These are phyloP conservation scores for Collybia nuda DNA, from an alignment of 768 basidiomycete genomes.

Conservation along the genomic window DNA sequence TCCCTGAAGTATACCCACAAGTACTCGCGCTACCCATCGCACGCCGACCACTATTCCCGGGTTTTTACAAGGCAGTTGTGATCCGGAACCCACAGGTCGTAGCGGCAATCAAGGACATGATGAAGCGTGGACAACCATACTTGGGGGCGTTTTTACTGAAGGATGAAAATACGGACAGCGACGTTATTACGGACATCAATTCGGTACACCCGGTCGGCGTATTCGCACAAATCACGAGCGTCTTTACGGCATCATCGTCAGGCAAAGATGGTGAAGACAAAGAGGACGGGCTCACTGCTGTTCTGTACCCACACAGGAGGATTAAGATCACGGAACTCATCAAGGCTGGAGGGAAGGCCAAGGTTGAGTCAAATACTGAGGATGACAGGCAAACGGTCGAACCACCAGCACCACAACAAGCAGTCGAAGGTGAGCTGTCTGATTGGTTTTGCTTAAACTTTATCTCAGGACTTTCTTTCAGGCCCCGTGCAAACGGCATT, in stretches of 20 bases:
- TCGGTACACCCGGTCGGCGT: slow-evolving; percentile 93
- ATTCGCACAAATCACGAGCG: slow-evolving; percentile 95
- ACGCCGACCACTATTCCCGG: slow-evolving; percentile 92
- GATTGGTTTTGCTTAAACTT: background rate
- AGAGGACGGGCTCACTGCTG: slow-evolving; percentile 92
- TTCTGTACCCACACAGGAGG: slow-evolving; percentile 89
- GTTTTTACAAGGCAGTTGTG: slow-evolving; percentile 98
- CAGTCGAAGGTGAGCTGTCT: slow-evolving; percentile 15
- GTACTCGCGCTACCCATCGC: slow-evolving; percentile 95
- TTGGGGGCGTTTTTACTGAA: slow-evolving; percentile 96
- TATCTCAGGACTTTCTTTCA: slow-evolving; percentile 16
- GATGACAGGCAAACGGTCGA: slow-evolving; percentile 46
- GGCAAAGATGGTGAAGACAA: slow-evolving; percentile 57
- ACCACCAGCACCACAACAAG: slow-evolving; percentile 35
- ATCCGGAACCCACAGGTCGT: slow-evolving; percentile 90
- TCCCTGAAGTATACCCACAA: slow-evolving; percentile 91
- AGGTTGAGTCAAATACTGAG: slow-evolving; percentile 35
- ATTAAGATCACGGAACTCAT: slow-evolving; percentile 88
- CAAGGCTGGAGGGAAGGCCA: slow-evolving; percentile 52
- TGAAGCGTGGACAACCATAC: slow-evolving; percentile 95
- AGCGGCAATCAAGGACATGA: slow-evolving; percentile 92
- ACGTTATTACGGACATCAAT: slow-evolving; percentile 85
- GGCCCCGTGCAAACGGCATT: slow-evolving; percentile 81
- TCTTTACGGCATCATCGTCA: slow-evolving; percentile 61
- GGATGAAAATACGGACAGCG: slow-evolving; percentile 89